Percentiles rank a stretch among this genome's conserved stretches.
phyloP scores from a whole-genome alignment of 192 early-diverging fungal genomes.

The Haplosporangium gracile region DNA sequence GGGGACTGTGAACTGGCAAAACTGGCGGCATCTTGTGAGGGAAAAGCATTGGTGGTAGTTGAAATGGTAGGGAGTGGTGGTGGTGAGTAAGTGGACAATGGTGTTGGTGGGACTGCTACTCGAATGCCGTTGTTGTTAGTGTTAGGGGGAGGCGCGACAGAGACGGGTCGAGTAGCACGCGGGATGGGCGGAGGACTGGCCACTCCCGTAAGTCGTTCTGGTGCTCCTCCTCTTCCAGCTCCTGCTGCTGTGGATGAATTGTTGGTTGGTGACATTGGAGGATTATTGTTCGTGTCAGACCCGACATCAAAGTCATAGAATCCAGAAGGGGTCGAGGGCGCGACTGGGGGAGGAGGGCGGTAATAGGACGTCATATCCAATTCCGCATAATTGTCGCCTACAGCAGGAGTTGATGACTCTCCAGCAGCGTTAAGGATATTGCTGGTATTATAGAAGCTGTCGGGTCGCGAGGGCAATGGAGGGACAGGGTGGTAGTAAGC shows the following conservation, averaged over 20 bases:
- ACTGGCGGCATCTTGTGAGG: background rate
- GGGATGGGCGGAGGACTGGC: constrained; percentile 14
- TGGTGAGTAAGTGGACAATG: constrained; percentile 37
- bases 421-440: background rate
- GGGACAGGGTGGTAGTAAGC: background rate
- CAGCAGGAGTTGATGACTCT: background rate
- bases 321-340: background rate
- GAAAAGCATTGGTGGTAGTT: background rate
- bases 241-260: background rate
- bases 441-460: background rate
- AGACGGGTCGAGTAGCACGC: constrained; percentile 16
- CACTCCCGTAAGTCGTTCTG: background rate
- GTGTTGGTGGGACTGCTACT: constrained; percentile 24
- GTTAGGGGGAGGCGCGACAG: background rate
- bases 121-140: background rate
- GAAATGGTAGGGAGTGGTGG: background rate
- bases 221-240: background rate
- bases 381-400: background rate
- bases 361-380: constrained; percentile 9
- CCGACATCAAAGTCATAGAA: constrained; percentile 24
- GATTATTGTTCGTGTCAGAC: background rate
- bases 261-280: background rate
- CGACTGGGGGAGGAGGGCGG: constrained; percentile 13
- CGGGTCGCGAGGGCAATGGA: background rate
- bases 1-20: background rate